A percentile compares a stretch with the other conserved stretches of the same genome.
phyloP scores from a whole-genome alignment of 257 asterid genomes.

The Cordia subcordata region DNA sequence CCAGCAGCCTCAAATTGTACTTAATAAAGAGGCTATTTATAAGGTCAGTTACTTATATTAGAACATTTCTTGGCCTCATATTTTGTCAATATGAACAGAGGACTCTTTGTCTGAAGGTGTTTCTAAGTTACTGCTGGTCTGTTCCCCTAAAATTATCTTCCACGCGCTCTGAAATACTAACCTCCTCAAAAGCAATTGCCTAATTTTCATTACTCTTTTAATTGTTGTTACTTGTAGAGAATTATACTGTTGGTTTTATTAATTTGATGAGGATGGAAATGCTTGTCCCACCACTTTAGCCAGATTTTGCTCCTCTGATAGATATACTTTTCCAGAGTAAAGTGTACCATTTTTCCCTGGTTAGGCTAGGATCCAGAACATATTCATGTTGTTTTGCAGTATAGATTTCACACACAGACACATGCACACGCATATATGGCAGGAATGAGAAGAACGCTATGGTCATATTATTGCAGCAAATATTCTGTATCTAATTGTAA shows the following conservation, averaged over 20 bases:
- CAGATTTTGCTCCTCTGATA: not conserved
- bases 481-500: not conserved
- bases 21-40: slow-evolving; percentile 77
- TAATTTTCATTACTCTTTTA: too few relatives aligned
- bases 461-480: too few relatives aligned
- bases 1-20: slow-evolving; percentile 51
- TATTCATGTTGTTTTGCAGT: too few relatives aligned
- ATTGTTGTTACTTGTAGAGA: too few relatives aligned
- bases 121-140: not conserved
- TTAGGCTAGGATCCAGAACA: too few relatives aligned
- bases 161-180: not conserved
- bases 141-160: not conserved
- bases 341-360: not conserved
- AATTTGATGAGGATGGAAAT: too few relatives aligned
- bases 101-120: not conserved
- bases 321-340: not conserved
- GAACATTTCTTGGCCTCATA: not conserved
- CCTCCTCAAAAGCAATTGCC: too few relatives aligned
- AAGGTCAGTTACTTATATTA: slow-evolving; percentile 54
- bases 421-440: too few relatives aligned
- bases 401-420: too few relatives aligned
- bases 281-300: too few relatives aligned
- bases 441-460: too few relatives aligned
- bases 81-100: not conserved
- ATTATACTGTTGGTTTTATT: too few relatives aligned